Evolutionary conservation across 331 rosid species (phyloP).

Genomic region (Erythrophleum ivorense): DNA sequence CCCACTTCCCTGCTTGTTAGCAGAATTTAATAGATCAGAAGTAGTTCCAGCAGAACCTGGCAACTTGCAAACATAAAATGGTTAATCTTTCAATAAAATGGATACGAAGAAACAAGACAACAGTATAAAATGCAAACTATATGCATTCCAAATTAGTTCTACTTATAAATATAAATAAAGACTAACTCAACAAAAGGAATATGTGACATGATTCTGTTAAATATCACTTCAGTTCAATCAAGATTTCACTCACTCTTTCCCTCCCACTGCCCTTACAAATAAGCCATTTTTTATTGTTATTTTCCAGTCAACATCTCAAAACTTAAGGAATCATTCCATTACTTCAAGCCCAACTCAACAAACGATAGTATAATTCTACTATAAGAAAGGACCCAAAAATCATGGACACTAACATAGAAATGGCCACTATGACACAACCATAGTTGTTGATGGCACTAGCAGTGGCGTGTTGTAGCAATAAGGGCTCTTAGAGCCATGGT

Average conservation of each 20-base stretch:
- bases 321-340: not conserved
- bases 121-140: not conserved
- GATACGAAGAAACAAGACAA: not conserved
- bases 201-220: not conserved
- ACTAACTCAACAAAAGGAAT: not conserved
- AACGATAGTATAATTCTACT: not conserved
- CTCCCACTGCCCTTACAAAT: not conserved
- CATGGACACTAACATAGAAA: too few relatives aligned
- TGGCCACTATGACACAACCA: too few relatives aligned
- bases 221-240: not conserved
- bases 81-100: conserved; percentile 24
- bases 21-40: conserved; percentile 16
- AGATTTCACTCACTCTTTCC: not conserved
- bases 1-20: conserved; percentile 12
- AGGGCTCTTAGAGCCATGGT: too few relatives aligned
- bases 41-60: conserved; percentile 29
- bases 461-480: too few relatives aligned
- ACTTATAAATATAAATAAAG: conserved; percentile 11
- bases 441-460: too few relatives aligned
- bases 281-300: too few relatives aligned
- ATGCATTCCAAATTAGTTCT: conserved; percentile 2
- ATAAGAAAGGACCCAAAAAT: not conserved
- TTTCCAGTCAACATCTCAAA: not conserved
- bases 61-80: conserved; percentile 32
- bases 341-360: not conserved